Evolutionary conservation across 495 filamentous ascomycete genomes (phyloP).

Genomic region (Xylaria scruposa): DNA sequence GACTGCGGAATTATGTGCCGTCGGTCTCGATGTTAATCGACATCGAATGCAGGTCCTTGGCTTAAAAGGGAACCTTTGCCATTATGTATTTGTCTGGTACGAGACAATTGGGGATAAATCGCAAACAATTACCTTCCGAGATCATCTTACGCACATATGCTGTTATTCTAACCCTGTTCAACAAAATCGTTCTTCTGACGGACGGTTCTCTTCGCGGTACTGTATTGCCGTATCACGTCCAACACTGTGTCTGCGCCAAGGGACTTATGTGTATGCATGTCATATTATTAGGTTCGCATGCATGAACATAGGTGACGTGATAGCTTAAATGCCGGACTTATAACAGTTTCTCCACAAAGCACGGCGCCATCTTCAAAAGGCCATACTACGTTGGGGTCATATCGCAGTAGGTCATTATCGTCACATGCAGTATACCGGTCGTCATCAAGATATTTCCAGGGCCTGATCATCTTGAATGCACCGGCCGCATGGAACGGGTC

Average conservation of each 20-base stretch:
- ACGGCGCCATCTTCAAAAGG: not conserved
- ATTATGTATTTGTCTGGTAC: not conserved
- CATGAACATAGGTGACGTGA: not conserved
- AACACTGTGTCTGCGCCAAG: not conserved
- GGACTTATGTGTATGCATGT: not conserved
- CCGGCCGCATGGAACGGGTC: not conserved
- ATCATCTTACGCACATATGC: not conserved
- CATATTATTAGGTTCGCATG: not conserved
- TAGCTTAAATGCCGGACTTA: constrained; percentile 4
- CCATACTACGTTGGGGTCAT: not conserved
- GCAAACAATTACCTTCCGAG: not conserved
- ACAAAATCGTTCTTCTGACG: not conserved
- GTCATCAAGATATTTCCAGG: not conserved
- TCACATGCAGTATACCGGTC: not conserved
- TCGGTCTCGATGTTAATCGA: not conserved
- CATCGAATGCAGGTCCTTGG: not conserved
- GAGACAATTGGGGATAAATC: not conserved
- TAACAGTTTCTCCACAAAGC: not conserved
- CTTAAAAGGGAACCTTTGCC: not conserved
- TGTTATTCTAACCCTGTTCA: not conserved
- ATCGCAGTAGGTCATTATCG: not conserved
- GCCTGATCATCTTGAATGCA: not conserved
- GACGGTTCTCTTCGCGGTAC: not conserved
- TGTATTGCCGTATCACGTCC: not conserved
- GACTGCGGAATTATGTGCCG: not conserved